Evolutionary conservation across 345 rosid genomes (phyloP), one percentile per base, ranked within the genome.

Genomic region (Pistacia integerrima): DNA sequence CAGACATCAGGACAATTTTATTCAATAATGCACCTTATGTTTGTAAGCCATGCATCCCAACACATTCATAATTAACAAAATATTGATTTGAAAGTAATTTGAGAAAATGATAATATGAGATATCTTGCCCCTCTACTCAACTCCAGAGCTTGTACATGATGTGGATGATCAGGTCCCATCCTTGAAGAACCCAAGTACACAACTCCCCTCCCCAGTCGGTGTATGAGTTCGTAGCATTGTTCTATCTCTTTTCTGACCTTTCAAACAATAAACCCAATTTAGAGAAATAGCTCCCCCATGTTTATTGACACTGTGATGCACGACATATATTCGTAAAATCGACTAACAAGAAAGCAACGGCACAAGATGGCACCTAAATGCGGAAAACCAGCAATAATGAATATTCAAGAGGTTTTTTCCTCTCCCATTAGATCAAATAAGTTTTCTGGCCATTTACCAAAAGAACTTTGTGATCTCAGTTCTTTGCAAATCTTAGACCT

Each of bases 161-260:
- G 96, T 16, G 87, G 82, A 84, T 87, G 93, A 80, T 84, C 83
- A 10, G 90, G 83, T 74, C 87, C 93, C 90, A 89, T 88, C 80
- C 99, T 88, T 2, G 98, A 87, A 14, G 97, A 95, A 73, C 99
- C 98, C 82, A 95, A 82, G 81, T 95, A 95, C 60, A 91, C 77
- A 67, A 88, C 90, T 69, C 99, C 99, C 79, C 94, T 88, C 67
- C 99, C 97, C 8, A 93, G 90, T 74, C 88, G 85, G 57, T 73
- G 85, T 82, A 90, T 78, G 74, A 95, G 93, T 55, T 89, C 87
- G 58, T 91, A 94, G 83, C 98, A 94, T 49, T 69, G 77, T 54
- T 78, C 85, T 46, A 93, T 87, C 86, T 93, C 98, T 80, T 88
- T 91, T 83, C 87, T 91, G 74, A 94, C 92, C 98, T 94, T 85